Conservation (phyloP, 202 grass and related monocot species). For the Panicum virgatum region DNA sequence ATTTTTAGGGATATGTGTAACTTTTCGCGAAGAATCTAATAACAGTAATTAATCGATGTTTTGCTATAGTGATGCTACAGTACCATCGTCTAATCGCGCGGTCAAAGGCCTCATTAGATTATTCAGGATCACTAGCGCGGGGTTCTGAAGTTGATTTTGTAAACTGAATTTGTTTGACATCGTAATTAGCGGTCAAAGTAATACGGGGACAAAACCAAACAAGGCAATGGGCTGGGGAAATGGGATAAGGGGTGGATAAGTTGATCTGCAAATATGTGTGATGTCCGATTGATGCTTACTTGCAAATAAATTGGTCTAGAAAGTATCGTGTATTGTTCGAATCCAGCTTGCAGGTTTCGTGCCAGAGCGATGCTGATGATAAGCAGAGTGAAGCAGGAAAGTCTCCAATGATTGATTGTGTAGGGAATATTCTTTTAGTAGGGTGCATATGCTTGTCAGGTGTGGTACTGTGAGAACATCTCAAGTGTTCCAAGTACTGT, state of each 20-base stretch:
- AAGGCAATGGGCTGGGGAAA: background rate
- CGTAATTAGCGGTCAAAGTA: too few relatives aligned
- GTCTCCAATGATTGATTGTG: constrained; percentile 6
- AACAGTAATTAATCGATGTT: too few relatives aligned
- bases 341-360: background rate
- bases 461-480: background rate
- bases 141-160: too few relatives aligned
- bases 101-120: too few relatives aligned
- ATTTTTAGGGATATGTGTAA: too few relatives aligned
- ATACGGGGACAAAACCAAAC: too few relatives aligned
- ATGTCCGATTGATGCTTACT: constrained; percentile 16
- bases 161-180: too few relatives aligned
- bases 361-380: background rate
- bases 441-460: constrained; percentile 3
- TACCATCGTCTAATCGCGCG: too few relatives aligned
- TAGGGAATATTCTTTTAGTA: constrained; percentile 32
- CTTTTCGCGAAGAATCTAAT: too few relatives aligned
- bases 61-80: too few relatives aligned
- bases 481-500: too few relatives aligned
- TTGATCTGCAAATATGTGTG: background rate
- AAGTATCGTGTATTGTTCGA: background rate
- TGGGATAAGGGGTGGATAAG: background rate
- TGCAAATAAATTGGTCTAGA: background rate
- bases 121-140: too few relatives aligned
- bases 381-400: background rate